phyloP scores from a whole-genome alignment of 306 rosid species.

The Quercus berberidifolia region DNA sequence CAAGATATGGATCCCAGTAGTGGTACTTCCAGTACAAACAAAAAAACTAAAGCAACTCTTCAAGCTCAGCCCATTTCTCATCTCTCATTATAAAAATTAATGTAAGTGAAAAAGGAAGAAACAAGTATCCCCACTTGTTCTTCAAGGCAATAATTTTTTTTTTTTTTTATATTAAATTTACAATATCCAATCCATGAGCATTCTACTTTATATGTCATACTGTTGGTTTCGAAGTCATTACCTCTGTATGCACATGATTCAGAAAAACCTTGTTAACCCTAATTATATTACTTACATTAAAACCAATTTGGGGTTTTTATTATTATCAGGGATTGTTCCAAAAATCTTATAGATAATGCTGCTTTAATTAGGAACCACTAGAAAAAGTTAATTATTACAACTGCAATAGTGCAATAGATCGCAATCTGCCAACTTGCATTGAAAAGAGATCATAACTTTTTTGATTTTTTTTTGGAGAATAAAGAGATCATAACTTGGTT shows the following conservation, averaged over 20 bases:
- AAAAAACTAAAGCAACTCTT: conserved; percentile 1
- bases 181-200: conserved; percentile 1
- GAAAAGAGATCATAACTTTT: conserved; percentile 10
- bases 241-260: neutral
- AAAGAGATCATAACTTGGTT: conserved; percentile 14
- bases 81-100: neutral
- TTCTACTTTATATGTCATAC: conserved; percentile 2
- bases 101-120: neutral
- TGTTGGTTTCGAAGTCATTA: conserved; percentile 1
- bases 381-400: neutral
- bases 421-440: conserved; percentile 30
- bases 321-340: neutral
- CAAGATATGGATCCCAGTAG: conserved; percentile 36
- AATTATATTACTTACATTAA: conserved; percentile 10
- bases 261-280: conserved; percentile 11
- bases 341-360: conserved; percentile 12
- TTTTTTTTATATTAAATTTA: neutral
- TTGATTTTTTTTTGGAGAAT: neutral
- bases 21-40: conserved; percentile 24
- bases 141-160: neutral
- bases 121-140: conserved; percentile 22
- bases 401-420: conserved; percentile 13
- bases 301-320: conserved; percentile 2
- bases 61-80: conserved; percentile 13
- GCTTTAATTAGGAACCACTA: conserved; percentile 28